A percentile compares a stretch with the other conserved stretches of the same genome.
These are phyloP conservation scores for Mycena galopus DNA, from an alignment of 768 basidiomycete genomes.

Conservation along the genomic window DNA sequence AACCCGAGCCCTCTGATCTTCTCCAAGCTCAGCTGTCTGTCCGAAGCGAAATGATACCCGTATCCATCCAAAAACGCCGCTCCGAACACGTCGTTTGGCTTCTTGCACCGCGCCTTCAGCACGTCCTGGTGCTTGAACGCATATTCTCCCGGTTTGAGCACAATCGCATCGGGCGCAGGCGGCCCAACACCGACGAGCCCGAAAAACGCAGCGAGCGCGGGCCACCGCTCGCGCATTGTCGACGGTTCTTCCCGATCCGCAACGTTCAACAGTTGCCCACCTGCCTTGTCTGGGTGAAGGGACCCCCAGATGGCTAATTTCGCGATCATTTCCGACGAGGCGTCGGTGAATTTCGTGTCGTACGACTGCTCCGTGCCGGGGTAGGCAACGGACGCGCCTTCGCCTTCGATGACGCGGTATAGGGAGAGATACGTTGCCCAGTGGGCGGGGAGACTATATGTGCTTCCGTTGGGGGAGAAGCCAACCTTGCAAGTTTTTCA, in stretches of 20 bases:
- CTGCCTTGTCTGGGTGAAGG: constrained; percentile 22
- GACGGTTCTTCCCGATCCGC: constrained; percentile 21
- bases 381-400: constrained; percentile 29
- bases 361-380: constrained; percentile 21
- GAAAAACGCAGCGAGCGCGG: constrained; percentile 23
- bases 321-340: constrained; percentile 30
- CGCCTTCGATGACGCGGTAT: constrained; percentile 28
- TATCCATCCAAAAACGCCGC: constrained; percentile 29
- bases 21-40: constrained; percentile 31
- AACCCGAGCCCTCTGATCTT: constrained; percentile 29
- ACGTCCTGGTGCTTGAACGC: constrained; percentile 20
- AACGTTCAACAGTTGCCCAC: constrained; percentile 28
- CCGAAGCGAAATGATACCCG: constrained; percentile 15
- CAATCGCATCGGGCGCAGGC: neutral
- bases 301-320: constrained; percentile 31
- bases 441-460: constrained; percentile 29
- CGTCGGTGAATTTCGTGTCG: constrained; percentile 29
- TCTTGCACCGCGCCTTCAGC: constrained; percentile 24
- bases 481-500: constrained; percentile 13
- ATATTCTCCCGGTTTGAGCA: constrained; percentile 32
- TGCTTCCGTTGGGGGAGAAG: constrained; percentile 31
- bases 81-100: constrained; percentile 27
- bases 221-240: constrained; percentile 35
- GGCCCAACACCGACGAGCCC: constrained; percentile 31
- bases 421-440: constrained; percentile 33